Base-by-base conservation (phyloP, 352 stramenopile genomes). In the Pythium apleroticum region DNA sequence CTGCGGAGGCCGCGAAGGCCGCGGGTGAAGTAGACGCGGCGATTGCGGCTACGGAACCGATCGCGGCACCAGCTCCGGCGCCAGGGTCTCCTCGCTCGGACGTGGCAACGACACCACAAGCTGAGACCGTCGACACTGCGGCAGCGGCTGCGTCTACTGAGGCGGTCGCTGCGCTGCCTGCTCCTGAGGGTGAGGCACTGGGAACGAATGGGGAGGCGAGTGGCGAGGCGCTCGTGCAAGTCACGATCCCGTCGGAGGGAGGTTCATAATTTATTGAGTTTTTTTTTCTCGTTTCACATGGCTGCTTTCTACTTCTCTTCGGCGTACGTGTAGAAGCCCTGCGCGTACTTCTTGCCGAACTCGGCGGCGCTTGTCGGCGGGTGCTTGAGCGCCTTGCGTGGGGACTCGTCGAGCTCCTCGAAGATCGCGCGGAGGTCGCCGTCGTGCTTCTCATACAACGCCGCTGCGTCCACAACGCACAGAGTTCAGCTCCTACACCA, bases 291-390 rank as follows among this genome's bases (percentile, higher is more conserved):
- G 10, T 25, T 33, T 39, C n/a, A n/a, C n/a, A n/a, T n/a, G n/a
- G 4, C 30, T 33, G 30, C 30, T 33, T 33, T 17, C 22, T 59
- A 93, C 71, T 93, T 93, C 72, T 87, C 84, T 57, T 91, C 84
- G 0, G 84, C 84, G 72, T 88, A 90, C 25, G 85, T 91, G 77
- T 93, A 93, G 61, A 91, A 93, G 12, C 83, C 85, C 53, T 93
- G 85, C 1, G 85, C 85, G 45, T 93, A 93, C 64, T 85, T 87
- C 57, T 81, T 90, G 27, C 85, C 83, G 61, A 93, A 93, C 41
- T 91, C 85, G 12, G 75, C 65, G 9, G 83, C 79, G 15, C 75
- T 81, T 3, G 65, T 58, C 17, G 85, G 85, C 19, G 81, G 81
- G 58, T 93, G 69, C 64, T 93, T 93, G 35, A 93, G 69, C 43